These are phyloP conservation scores for Scolecobasidium constrictum DNA, from an alignment of 2,329 filamentous ascomycete species.

Conservation along the genomic window DNA sequence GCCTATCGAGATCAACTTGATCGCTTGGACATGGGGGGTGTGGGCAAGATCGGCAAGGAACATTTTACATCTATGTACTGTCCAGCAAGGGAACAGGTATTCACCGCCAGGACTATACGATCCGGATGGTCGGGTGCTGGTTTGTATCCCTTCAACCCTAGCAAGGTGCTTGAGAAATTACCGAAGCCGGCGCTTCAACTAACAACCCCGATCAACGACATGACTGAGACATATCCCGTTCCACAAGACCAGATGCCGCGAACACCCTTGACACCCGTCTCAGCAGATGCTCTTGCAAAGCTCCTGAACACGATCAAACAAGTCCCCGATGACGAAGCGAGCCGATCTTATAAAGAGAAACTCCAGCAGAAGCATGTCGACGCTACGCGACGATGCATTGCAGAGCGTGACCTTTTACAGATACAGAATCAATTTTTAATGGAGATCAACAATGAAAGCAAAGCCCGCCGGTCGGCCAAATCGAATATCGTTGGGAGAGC, in stretches of 20 bases:
- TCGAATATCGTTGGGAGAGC: background rate
- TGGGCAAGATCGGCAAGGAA: constrained; percentile 1
- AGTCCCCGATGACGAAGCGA: constrained; percentile 1
- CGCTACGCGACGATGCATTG: background rate
- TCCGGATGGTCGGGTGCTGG: constrained; percentile 6
- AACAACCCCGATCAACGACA: background rate
- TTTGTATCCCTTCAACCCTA: constrained; percentile 4
- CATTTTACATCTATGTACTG: constrained; percentile 4
- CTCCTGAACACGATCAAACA: constrained; percentile 1
- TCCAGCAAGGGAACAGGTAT: constrained; percentile 2
- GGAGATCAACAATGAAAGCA: constrained; percentile 2
- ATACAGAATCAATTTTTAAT: constrained; percentile 1
- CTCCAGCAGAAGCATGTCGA: background rate
- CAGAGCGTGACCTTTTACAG: constrained; percentile 1
- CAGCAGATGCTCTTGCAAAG: background rate
- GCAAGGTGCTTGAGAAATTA: background rate
- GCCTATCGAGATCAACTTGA: constrained; percentile 5
- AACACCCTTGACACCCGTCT: background rate
- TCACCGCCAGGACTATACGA: constrained; percentile 4
- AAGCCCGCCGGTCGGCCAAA: constrained; percentile 3
- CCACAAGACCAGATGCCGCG: background rate
- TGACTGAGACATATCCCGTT: background rate
- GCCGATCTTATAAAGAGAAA: background rate
- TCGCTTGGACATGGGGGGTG: background rate
- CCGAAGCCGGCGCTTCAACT: background rate